phyloP scores from a whole-genome alignment of 106 monocot genomes.

The Dendrobium huoshanense region DNA sequence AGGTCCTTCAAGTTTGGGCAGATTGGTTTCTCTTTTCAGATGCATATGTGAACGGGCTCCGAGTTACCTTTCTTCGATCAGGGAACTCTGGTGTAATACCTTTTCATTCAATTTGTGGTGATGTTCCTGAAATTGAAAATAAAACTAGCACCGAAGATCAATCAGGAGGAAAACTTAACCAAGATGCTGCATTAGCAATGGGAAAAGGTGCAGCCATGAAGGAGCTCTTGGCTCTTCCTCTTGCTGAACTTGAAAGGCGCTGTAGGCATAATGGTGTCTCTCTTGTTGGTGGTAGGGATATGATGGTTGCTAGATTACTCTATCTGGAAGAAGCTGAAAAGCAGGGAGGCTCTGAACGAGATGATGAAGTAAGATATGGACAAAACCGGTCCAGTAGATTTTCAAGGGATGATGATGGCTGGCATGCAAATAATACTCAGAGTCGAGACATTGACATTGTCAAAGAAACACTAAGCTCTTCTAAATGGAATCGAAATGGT shows the following conservation, averaged over 20 bases:
- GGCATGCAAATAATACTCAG: constrained; percentile 19
- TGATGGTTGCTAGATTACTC: constrained; percentile 95
- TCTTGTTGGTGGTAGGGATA: constrained; percentile 83
- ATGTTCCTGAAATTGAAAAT: constrained; percentile 80
- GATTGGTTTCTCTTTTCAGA: constrained; percentile 99
- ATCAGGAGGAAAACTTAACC: constrained; percentile 39
- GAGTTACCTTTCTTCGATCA: constrained; percentile 85
- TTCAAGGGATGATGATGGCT: constrained; percentile 34
- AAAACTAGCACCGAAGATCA: constrained; percentile 51
- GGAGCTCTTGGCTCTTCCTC: constrained; percentile 78
- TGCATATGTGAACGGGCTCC: constrained; percentile 86
- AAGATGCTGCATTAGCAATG: constrained; percentile 91
- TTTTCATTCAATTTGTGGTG: constrained; percentile 87
- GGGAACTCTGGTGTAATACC: constrained; percentile 78
- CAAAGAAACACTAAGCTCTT: constrained; percentile 3
- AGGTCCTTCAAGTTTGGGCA: constrained; percentile 99
- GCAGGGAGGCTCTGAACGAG: constrained; percentile 54
- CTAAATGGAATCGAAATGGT: constrained; percentile 21
- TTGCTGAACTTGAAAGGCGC: constrained; percentile 87
- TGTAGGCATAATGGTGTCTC: constrained; percentile 96
- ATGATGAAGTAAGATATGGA: constrained; percentile 48
- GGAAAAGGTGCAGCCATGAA: constrained; percentile 90
- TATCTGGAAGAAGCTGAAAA: constrained; percentile 94
- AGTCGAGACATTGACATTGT: constrained; percentile 22
- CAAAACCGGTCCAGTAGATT: constrained; percentile 26